phyloP scores from a whole-genome alignment of 345 rosid species.

The Arabis hirsuta region DNA sequence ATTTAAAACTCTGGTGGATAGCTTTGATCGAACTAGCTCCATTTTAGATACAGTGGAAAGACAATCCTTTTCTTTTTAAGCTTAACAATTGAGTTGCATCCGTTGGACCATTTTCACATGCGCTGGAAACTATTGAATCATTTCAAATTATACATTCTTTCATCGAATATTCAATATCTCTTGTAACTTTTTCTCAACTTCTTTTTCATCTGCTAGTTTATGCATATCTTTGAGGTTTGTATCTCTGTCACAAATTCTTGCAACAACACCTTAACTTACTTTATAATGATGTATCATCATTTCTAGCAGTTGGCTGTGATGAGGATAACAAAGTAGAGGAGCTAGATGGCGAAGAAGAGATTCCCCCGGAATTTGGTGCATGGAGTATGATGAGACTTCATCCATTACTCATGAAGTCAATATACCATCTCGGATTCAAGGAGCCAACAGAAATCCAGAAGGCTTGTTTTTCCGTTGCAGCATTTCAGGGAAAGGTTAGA shows the following conservation, averaged over 20 bases:
- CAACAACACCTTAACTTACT: not conserved
- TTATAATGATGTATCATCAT: slow-evolving; percentile 13
- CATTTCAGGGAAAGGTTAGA: slow-evolving; percentile 93
- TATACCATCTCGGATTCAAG: slow-evolving; percentile 74
- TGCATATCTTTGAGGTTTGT: slow-evolving; percentile 24
- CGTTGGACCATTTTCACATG: no score
- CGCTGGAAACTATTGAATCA: no score
- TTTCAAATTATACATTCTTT: no score
- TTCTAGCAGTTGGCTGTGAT: slow-evolving; percentile 43
- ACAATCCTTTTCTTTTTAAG: no score
- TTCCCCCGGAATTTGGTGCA: slow-evolving; percentile 55
- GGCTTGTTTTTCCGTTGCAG: slow-evolving; percentile 88
- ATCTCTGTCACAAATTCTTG: slow-evolving; percentile 8
- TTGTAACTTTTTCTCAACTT: not conserved
- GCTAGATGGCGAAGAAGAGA: slow-evolving; percentile 55
- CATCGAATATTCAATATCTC: no score
- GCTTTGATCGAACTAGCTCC: not conserved
- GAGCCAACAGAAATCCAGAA: slow-evolving; percentile 93
- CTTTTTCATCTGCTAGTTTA: not conserved
- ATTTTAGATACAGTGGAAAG: no score
- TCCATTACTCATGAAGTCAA: slow-evolving; percentile 76
- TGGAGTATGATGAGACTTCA: slow-evolving; percentile 91
- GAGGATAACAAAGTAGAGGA: slow-evolving; percentile 53
- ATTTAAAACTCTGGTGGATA: not conserved
- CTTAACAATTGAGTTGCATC: no score